phyloP scores from a whole-genome alignment of 108 stramenopile species.

The Cylindrotheca fusiformis region DNA sequence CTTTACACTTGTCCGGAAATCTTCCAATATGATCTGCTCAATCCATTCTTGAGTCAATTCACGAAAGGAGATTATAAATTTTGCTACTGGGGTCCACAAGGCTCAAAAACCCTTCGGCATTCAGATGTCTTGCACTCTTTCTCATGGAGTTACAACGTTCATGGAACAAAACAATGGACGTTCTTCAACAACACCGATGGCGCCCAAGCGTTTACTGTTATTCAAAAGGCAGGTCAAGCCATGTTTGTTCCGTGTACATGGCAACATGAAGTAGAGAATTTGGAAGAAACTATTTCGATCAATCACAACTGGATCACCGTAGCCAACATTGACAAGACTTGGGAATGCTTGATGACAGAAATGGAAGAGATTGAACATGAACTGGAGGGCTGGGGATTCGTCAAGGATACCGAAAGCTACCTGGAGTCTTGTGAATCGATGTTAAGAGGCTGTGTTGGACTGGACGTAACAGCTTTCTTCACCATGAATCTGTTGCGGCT shows the following conservation, averaged over 20 bases:
- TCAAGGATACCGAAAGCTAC: not conserved
- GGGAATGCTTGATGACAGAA: conserved; percentile 57
- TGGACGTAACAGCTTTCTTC: conserved; percentile 61
- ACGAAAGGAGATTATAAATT: conserved; percentile 77
- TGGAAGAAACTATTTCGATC: conserved; percentile 74
- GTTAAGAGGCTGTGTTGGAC: conserved; percentile 75
- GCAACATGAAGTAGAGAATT: conserved; percentile 82
- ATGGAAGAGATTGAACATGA: conserved; percentile 57
- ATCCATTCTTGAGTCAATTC: conserved; percentile 45
- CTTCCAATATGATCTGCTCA: conserved; percentile 60
- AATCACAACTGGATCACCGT: conserved; percentile 90
- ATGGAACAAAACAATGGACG: conserved; percentile 80
- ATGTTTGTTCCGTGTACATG: conserved; percentile 84
- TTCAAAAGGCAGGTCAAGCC: conserved; percentile 66
- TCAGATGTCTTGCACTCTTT: conserved; percentile 85
- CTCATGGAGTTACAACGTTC: conserved; percentile 86
- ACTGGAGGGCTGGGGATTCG: conserved; percentile 40
- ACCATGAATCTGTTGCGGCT: conserved; percentile 36
- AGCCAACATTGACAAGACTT: conserved; percentile 44
- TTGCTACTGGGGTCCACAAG: conserved; percentile 81
- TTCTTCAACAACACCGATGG: conserved; percentile 37
- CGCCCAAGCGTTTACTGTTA: conserved; percentile 21
- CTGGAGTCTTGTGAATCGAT: conserved; percentile 65
- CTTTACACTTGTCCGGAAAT: conserved; percentile 52
- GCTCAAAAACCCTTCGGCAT: conserved; percentile 64